phyloP scores from a whole-genome alignment of 345 rosid species.

The Clarkia xantiana region DNA sequence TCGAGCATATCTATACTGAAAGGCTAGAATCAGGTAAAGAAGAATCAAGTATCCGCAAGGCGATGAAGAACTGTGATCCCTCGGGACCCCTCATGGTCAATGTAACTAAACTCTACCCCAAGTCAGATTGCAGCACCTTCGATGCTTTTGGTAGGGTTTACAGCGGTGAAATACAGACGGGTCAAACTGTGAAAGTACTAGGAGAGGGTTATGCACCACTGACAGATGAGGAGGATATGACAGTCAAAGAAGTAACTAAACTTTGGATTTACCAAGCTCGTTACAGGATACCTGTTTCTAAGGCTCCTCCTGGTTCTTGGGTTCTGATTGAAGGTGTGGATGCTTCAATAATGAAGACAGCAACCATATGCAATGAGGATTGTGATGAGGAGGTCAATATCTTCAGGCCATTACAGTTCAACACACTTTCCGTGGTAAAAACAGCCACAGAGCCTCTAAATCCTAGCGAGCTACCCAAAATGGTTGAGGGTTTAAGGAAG shows the following conservation, averaged over 20 bases:
- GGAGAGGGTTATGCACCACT: constrained; percentile 97
- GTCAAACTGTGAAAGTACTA: constrained; percentile 72
- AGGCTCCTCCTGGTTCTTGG: constrained; percentile 98
- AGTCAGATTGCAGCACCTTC: constrained; percentile 91
- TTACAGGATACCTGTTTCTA: constrained; percentile 76
- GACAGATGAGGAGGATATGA: constrained; percentile 96
- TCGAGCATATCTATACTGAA: constrained; percentile 70
- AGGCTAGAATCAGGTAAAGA: constrained; percentile 24
- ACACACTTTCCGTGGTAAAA: constrained; percentile 92
- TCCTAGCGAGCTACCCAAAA: constrained; percentile 96
- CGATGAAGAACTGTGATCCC: constrained; percentile 82
- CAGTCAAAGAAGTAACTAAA: constrained; percentile 83
- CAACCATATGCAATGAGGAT: constrained; percentile 60
- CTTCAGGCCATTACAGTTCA: constrained; percentile 79
- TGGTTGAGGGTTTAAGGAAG: constrained; percentile 99
- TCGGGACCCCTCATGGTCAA: constrained; percentile 90
- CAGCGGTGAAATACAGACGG: constrained; percentile 83
- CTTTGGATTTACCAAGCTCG: constrained; percentile 93
- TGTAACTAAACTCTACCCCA: constrained; percentile 89
- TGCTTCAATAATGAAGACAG: constrained; percentile 95
- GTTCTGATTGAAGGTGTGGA: constrained; percentile 94
- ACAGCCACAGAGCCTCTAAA: constrained; percentile 97
- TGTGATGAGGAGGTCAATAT: constrained; percentile 75
- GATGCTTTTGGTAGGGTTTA: constrained; percentile 95
- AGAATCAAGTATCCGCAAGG: constrained; percentile 49